Percentiles rank a stretch among this genome's conserved stretches.
phyloP scores from a whole-genome alignment of 2,329 filamentous ascomycete genomes.

The Meredithiella fracta region DNA sequence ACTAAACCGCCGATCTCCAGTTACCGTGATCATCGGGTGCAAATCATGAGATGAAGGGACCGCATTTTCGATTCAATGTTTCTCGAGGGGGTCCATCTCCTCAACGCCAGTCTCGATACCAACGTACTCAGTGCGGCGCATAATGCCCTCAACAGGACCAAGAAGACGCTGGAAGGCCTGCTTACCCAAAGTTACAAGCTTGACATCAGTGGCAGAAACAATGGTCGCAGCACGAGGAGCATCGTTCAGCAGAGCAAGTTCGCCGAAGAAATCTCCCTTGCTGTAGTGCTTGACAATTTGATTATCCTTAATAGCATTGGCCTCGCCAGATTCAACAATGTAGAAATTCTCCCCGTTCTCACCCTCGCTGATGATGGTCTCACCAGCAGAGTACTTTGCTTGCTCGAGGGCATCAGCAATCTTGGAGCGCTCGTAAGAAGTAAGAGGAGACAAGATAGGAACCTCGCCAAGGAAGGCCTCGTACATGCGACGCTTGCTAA shows the following conservation, averaged over 20 bases:
- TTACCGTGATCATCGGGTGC: background rate
- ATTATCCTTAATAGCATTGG: conserved; percentile 71
- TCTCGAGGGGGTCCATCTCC: conserved; percentile 49
- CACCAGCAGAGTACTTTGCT: conserved; percentile 62
- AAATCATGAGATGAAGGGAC: conserved; percentile 5
- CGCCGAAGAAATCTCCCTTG: conserved; percentile 94
- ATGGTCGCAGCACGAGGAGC: conserved; percentile 84
- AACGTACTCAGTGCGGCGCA: conserved; percentile 60
- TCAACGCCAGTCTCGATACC: conserved; percentile 45
- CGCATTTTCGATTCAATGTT: conserved; percentile 14
- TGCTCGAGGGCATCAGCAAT: conserved; percentile 94
- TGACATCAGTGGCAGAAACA: conserved; percentile 68
- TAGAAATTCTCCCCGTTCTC: conserved; percentile 87
- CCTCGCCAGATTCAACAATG: conserved; percentile 73
- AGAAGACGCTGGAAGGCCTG: conserved; percentile 87
- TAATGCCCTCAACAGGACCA: conserved; percentile 84
- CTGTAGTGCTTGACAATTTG: conserved; percentile 61
- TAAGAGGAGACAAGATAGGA: conserved; percentile 65
- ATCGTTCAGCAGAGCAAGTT: conserved; percentile 84
- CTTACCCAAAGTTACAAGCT: conserved; percentile 83
- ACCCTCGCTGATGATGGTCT: conserved; percentile 79
- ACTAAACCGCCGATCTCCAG: conserved; percentile 11
- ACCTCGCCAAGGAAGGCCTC: conserved; percentile 94
- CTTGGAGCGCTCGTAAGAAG: conserved; percentile 87
- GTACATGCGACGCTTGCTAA: conserved; percentile 90